Percentiles rank a stretch among this genome's conserved stretches.
Evolutionary conservation across 441 rosid species (phyloP).

Genomic region (Syzygium malaccense): DNA sequence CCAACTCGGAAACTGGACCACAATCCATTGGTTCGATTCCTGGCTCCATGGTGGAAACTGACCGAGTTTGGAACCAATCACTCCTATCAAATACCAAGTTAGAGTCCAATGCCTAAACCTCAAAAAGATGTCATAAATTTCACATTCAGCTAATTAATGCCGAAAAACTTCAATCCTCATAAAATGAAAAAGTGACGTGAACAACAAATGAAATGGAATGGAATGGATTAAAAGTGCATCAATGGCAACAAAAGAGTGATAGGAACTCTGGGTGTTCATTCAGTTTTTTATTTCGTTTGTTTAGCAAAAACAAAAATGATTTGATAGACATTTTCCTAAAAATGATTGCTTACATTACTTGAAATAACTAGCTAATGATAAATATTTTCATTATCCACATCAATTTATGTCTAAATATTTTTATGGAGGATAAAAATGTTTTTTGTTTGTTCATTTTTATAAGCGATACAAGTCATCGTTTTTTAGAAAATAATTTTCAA

Average conservation of each 20-base stretch:
- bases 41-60: no score
- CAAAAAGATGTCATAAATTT: not conserved
- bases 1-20: no score
- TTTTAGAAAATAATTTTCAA: not conserved
- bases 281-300: not conserved
- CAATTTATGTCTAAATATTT: not conserved
- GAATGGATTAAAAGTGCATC: not conserved
- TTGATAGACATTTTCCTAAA: accelerated
- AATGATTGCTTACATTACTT: not conserved
- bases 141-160: not conserved
- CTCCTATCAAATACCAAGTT: not conserved
- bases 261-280: not conserved
- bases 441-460: not conserved
- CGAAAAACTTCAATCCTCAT: not conserved
- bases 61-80: no score
- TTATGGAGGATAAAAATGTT: not conserved
- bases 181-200: not conserved
- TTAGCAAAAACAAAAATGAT: not conserved
- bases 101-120: not conserved
- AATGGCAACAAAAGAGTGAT: not conserved
- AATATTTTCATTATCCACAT: no score
- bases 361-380: no score
- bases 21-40: no score
- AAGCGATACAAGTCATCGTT: accelerated
- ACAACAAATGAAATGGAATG: not conserved